Percentiles rank a stretch among this genome's conserved stretches.
These are phyloP conservation scores for Cercospora sp. DNA, from an alignment of 2,329 filamentous ascomycete genomes.

Conservation along the genomic window DNA sequence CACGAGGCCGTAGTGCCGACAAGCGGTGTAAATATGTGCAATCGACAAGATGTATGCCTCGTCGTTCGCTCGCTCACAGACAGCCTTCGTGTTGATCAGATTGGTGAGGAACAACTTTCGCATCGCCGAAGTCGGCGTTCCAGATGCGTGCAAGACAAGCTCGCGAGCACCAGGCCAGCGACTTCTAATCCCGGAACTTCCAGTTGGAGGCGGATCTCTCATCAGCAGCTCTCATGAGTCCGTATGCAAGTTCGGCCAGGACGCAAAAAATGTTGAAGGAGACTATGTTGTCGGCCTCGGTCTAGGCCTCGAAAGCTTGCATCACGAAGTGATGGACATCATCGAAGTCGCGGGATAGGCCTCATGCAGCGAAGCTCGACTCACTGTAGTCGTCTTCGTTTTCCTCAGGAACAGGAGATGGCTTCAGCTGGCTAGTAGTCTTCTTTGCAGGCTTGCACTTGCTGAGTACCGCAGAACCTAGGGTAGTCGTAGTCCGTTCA, in stretches of 20 bases:
- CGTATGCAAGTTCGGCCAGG: background rate
- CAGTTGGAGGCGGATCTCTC: background rate
- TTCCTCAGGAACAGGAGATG: too few species aligned
- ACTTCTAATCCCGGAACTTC: too few species aligned
- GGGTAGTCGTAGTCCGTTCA: too few species aligned
- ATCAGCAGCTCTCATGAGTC: background rate
- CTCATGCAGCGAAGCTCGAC: too few species aligned
- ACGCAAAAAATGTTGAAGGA: background rate
- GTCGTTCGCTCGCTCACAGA: background rate
- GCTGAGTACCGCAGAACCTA: too few species aligned
- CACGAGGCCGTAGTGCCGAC: background rate
- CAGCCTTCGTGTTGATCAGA: background rate
- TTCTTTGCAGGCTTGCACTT: too few species aligned
- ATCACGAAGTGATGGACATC: too few species aligned
- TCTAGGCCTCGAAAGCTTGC: too few species aligned
- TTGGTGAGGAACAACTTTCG: background rate
- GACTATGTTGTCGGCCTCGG: background rate
- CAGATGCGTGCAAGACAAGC: background rate
- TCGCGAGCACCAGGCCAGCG: too few species aligned
- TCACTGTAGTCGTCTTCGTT: too few species aligned
- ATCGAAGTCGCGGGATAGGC: too few species aligned
- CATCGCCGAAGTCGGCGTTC: background rate
- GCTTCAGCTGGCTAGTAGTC: too few species aligned
- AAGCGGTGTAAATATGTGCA: background rate
- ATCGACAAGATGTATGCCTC: background rate